Evolutionary conservation across 2,329 filamentous ascomycete genomes (phyloP).

Genomic region (Colletotrichum sp.): DNA sequence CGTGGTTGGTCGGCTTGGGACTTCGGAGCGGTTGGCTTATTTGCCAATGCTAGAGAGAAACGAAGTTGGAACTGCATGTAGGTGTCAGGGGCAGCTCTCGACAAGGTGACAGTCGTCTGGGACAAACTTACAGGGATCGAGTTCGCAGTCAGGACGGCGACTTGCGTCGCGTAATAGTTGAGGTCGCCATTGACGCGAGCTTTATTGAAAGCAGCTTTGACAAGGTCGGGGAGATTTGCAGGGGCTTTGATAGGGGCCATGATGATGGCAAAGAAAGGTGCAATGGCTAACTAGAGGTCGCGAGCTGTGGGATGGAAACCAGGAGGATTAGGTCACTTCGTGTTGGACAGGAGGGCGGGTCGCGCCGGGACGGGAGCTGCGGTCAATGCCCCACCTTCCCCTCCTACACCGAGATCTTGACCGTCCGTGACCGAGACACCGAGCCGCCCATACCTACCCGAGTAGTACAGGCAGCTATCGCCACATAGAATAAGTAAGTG

Average conservation of each 20-base stretch:
- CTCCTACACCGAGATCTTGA: not conserved
- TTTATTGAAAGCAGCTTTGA: slow-evolving; percentile 52
- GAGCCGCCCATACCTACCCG: not conserved
- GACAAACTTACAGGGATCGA: slow-evolving; percentile 43
- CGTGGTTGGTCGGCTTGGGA: slow-evolving; percentile 36
- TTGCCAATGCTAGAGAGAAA: slow-evolving; percentile 71
- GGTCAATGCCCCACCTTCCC: not conserved
- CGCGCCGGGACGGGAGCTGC: not conserved
- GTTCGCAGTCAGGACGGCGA: slow-evolving; percentile 49
- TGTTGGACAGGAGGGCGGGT: not conserved
- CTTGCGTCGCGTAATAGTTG: slow-evolving; percentile 60
- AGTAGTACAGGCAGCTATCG: not conserved
- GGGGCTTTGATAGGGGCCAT: slow-evolving; percentile 49
- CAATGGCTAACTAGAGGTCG: not conserved
- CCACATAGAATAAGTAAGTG: not conserved
- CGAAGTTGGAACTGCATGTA: slow-evolving; percentile 70
- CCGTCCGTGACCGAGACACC: not conserved
- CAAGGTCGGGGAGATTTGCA: slow-evolving; percentile 54
- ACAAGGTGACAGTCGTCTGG: not conserved
- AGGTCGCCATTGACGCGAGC: slow-evolving; percentile 55
- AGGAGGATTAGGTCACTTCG: not conserved
- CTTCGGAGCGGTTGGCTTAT: slow-evolving; percentile 63
- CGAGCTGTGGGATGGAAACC: not conserved
- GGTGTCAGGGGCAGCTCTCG: not conserved
- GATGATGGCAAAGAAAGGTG: not conserved